phyloP scores from a whole-genome alignment of 2,329 filamentous ascomycete species.

The Furcasterigmium furcatum region DNA sequence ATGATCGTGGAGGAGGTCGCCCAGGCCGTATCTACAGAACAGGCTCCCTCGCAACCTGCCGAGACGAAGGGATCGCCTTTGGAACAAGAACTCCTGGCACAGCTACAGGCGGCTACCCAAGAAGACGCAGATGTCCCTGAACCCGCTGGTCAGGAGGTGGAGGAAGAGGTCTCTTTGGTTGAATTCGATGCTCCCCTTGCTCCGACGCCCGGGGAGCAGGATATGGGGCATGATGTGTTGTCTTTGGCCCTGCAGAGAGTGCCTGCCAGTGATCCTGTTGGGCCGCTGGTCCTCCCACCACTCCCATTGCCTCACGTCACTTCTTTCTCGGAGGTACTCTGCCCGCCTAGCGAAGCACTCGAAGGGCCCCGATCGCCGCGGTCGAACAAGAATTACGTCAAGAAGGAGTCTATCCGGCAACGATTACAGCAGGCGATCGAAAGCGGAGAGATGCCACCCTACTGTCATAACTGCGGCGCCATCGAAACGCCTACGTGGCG shows the following conservation, averaged over 20 bases:
- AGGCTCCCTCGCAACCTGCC: background rate
- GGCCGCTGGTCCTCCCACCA: conserved; percentile 30
- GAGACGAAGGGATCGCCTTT: background rate
- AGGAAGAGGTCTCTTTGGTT: background rate
- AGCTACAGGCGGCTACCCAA: background rate
- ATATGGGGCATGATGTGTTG: background rate
- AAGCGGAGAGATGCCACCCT: conserved; percentile 82
- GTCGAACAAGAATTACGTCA: conserved; percentile 61
- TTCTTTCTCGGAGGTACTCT: conserved; percentile 32
- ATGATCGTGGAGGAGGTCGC: conserved; percentile 3
- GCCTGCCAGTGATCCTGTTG: conserved; percentile 21
- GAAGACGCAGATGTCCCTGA: background rate
- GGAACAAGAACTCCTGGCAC: too few species aligned
- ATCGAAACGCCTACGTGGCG: conserved; percentile 97
- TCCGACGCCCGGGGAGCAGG: background rate
- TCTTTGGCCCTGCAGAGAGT: conserved; percentile 26
- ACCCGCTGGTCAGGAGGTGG: background rate
- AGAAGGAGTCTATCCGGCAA: conserved; percentile 60
- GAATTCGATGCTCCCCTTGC: background rate
- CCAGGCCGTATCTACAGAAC: conserved; percentile 7
- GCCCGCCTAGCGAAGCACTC: conserved; percentile 41
- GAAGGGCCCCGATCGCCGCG: conserved; percentile 35
- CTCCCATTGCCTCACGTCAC: conserved; percentile 5
- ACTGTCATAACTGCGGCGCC: conserved; percentile 87
- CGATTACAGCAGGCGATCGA: conserved; percentile 61